Percentiles rank a stretch among this genome's conserved stretches.
Evolutionary conservation across 495 filamentous ascomycete species (phyloP).

Genomic region (Trichoderma gamsii): DNA sequence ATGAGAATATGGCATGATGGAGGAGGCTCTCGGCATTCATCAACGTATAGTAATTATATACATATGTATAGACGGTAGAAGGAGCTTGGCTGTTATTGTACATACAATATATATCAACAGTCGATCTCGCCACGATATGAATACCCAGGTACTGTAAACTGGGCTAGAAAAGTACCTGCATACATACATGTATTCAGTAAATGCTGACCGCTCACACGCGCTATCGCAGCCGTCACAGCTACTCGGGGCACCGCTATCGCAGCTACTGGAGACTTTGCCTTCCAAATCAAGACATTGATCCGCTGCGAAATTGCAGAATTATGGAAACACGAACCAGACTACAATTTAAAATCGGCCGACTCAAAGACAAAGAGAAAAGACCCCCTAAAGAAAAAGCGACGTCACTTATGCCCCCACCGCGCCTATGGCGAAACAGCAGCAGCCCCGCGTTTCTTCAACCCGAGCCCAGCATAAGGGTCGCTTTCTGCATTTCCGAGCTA

Average conservation of each 20-base stretch:
- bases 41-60: too few relatives aligned
- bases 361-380: background rate
- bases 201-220: background rate
- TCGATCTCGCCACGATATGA: background rate
- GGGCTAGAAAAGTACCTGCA: background rate
- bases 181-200: too few relatives aligned
- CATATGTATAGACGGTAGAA: too few relatives aligned
- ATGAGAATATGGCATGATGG: too few relatives aligned
- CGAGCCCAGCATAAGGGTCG: background rate
- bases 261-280: background rate
- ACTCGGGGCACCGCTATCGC: background rate
- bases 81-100: too few relatives aligned
- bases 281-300: conserved; percentile 3
- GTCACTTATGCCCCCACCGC: background rate
- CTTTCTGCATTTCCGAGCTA: background rate
- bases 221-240: background rate
- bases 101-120: background rate
- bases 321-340: background rate
- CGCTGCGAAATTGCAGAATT: background rate
- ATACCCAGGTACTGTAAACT: too few relatives aligned
- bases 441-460: background rate
- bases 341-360: background rate
- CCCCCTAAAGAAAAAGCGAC: background rate
- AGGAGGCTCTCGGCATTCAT: too few relatives aligned
- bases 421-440: background rate